These are phyloP conservation scores for Phytopythium delawarense DNA, from an alignment of 352 stramenopile genomes.

Conservation along the genomic window DNA sequence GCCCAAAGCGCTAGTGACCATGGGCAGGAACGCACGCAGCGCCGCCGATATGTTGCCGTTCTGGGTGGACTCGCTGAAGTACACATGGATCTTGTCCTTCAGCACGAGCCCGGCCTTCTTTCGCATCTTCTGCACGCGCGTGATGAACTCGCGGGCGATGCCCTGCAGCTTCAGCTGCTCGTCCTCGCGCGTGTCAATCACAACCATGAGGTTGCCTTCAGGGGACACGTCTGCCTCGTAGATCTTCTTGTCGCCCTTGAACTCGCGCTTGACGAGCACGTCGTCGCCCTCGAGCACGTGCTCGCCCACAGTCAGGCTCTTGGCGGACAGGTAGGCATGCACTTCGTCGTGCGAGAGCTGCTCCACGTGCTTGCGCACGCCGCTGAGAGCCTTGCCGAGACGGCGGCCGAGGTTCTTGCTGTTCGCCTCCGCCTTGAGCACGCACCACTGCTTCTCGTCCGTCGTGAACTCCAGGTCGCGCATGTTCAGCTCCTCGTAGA, in stretches of 20 bases:
- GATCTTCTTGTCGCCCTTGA: constrained; percentile 91
- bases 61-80: constrained; percentile 82
- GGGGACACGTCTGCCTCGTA: constrained; percentile 88
- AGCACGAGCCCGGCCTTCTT: constrained; percentile 95
- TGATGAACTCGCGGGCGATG: constrained; percentile 95
- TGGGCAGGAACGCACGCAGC: constrained; percentile 53
- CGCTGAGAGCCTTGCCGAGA: constrained; percentile 95
- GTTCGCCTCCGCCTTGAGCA: constrained; percentile 93
- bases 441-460: constrained; percentile 91
- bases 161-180: constrained; percentile 93
- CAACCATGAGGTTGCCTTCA: constrained; percentile 92
- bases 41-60: constrained; percentile 55
- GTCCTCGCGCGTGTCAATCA: constrained; percentile 95
- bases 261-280: constrained; percentile 92
- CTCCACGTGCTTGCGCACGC: constrained; percentile 83
- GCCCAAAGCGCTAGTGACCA: constrained; percentile 52
- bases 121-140: constrained; percentile 97
- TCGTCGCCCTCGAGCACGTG: constrained; percentile 87
- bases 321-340: constrained; percentile 55
- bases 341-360: constrained; percentile 71
- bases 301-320: constrained; percentile 81
- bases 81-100: constrained; percentile 96
- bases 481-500: constrained; percentile 98
- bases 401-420: constrained; percentile 94
- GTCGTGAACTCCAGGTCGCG: constrained; percentile 88